Conservation (phyloP, 257 asterid species). For the Primulina tabacum region DNA sequence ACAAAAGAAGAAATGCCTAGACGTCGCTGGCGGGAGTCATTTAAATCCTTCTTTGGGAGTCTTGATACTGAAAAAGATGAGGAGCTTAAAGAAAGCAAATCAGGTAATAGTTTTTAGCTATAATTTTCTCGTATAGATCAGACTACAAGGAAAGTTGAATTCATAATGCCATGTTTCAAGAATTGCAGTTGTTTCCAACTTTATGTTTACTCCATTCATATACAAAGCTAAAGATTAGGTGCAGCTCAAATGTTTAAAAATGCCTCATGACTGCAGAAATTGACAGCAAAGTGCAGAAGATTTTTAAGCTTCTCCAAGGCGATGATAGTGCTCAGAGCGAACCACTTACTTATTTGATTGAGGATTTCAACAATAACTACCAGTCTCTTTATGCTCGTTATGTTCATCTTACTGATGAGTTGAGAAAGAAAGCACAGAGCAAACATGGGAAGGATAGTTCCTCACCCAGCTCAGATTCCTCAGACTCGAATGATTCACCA, state of each 20-base stretch:
- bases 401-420: constrained; percentile 71
- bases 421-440: constrained; percentile 50
- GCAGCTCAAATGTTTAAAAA: background rate
- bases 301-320: constrained; percentile 50
- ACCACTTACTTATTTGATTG: constrained; percentile 46
- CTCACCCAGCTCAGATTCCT: constrained; percentile 70
- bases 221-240: background rate
- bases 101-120: constrained; percentile 41
- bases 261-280: constrained; percentile 49
- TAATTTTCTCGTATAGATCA: constrained; percentile 19
- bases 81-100: constrained; percentile 56
- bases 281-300: constrained; percentile 71
- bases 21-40: constrained; percentile 45
- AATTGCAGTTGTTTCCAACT: background rate
- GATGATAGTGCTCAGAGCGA: constrained; percentile 51
- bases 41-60: constrained; percentile 51
- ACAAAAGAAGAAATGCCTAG: constrained; percentile 49
- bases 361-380: constrained; percentile 66
- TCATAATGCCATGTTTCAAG: constrained; percentile 10
- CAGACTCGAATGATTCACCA: constrained; percentile 59
- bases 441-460: constrained; percentile 47
- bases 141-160: background rate
- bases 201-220: background rate
- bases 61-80: constrained; percentile 55
- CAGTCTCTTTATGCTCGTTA: constrained; percentile 64